Evolutionary conservation across 768 basidiomycete genomes (phyloP), one percentile per base, ranked within the genome.

Genomic region (Kwoniella shandongensis): DNA sequence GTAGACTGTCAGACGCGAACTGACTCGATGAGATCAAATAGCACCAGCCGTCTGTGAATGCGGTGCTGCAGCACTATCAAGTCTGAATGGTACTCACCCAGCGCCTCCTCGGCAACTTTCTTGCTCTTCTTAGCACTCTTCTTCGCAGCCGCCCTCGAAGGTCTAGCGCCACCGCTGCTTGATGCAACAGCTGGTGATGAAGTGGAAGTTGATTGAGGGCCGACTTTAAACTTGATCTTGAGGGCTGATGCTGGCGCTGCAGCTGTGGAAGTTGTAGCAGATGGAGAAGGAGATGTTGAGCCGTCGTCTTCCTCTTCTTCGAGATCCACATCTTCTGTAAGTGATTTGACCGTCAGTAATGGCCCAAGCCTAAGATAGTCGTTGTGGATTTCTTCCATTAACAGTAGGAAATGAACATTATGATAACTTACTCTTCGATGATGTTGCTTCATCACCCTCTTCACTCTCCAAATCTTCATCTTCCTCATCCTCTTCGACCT

Each of bases 51-150:
- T 40, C 5, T 27, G 3, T 48, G 38, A 10, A 38, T 15, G 17
- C 3, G 29, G 32, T 30, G 18, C 48, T 35, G n/a, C 35, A 42
- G 41, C 20, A 57, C 47, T n/a, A n/a, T n/a, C n/a, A n/a, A n/a
- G n/a, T n/a, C n/a, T n/a, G n/a, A n/a, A n/a, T n/a, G n/a, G n/a
- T 25, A 50, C 59, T 58, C 48, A 71, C 69, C 62, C 18, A 65
- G 30, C 23, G 59, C 64, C 17, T 50, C 55, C 30, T 66, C 64
- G 1, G 66, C 65, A 4, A 57, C 64, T 15, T 49, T 59, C 54
- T 67, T 72, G 2, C 59, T 23, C 53, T 54, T 59, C 58, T 72
- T 72, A 3, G 54, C 62, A 7, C 59, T 52, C 39, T 65, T 72
- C 55, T 68, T 67, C 0, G 67, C 66, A 12, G 66, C 61, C 2